Evolutionary conservation across 768 basidiomycete species (phyloP), one percentile per base, ranked within the genome.

Genomic region (Lepiota subincarnata): DNA sequence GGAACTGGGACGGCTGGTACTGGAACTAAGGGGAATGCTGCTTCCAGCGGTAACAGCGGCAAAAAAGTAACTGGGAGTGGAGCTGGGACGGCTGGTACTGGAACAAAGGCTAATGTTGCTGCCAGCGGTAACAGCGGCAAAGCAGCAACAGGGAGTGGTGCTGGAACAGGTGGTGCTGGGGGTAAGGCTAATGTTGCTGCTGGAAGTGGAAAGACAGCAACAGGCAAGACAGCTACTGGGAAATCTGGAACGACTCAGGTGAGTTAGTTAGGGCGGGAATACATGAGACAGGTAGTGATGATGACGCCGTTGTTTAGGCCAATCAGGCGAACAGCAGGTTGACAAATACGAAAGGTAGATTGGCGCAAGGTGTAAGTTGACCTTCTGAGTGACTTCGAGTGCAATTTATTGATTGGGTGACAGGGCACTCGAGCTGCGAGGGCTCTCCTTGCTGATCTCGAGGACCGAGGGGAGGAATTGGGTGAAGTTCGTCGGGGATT

Each of bases 381-480:
- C 10, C 20, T 41, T 40, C 47, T 46, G 35, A 43, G 42, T 22
- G 34, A 37, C 39, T 19, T 31, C 31, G 8, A 31, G 31, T 35
- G 11, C 22, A 16, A 41, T 48, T n/a, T 34, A 43, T 48, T 57
- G 11, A 50, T 43, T 1, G 28, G 6, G 20, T 47, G 26, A 50
- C 36, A 73, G 73, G 74, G 73, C n/a, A 66, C 73, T 22, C 72
- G 72, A 24, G 67, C 72, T 35, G 68, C 72, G 16, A 70, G 74
- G 19, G 70, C 71, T 41, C 59, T 68, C 35, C 67, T 66, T 39
- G 62, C 65, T 26, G 63, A 62, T 11, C 36, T 68, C n/a, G 63
- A 64, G 31, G 59, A 58, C 36, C 63, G 67, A 28, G 62, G 62
- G 19, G 65, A 64, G 41, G 62, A 64, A 52, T 52, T 52, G 24